Evolutionary conservation across 495 filamentous ascomycete species (phyloP), one percentile per base, ranked within the genome.

Genomic region (Copromyces sp.): DNA sequence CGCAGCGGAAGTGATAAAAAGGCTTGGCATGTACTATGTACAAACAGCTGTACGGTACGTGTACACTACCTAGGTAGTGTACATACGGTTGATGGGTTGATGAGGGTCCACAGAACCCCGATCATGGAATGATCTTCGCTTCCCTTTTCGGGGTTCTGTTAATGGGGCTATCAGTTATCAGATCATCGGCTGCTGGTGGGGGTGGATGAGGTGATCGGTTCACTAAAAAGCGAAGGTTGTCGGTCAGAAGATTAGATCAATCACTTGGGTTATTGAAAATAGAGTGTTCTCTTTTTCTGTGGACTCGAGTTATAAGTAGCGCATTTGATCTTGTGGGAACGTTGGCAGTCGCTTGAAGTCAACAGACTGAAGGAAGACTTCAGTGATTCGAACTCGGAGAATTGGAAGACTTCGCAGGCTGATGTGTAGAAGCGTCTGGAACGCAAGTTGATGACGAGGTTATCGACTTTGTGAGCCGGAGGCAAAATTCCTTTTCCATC

Each of bases 1-100:
- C 35, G 53, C 73, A 37, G 35, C 35, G 39, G 71, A 76, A 78
- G 71, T 74, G 78, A 80, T 78, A 80, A 80, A 75, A 79, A 72
- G 8, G 68, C 77, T 80, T 78, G 78, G 78, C 78, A 40, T 14
- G 24, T 29, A 59, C 20, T 24, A 37, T 4, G 4, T 37, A 37
- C 35, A 37, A 37, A 24, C 47, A 20, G 20, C 47, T 59, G 47
- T 59, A 59, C 20, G 35, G 35, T 37, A 37, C 35, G 35, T 24
- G 24, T 24, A 24, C 24, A 24, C 24, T 24, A n/a, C n/a, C n/a
- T n/a, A n/a, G n/a, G n/a, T n/a, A 24, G 24, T 24, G 24, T 24
- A 24, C 24, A 24, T 24, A 24, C 24, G 24, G 20, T 14, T 47
- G n/a, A 20, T 47, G 44, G 44, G 44, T 9, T 47, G 44, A 47